Base-by-base conservation (phyloP, 495 filamentous ascomycete genomes). In the Penicillium chermesinum region DNA sequence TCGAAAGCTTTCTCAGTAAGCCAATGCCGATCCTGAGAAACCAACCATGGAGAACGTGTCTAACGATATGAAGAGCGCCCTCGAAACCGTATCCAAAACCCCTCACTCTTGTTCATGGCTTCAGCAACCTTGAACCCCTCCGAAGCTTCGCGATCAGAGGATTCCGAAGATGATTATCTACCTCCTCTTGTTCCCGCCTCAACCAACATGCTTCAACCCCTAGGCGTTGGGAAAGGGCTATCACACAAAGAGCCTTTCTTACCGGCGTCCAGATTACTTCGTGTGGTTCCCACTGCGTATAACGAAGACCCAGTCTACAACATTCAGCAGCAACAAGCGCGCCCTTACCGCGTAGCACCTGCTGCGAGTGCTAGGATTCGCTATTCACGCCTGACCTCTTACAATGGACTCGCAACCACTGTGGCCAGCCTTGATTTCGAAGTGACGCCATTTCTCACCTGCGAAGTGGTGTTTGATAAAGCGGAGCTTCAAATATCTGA, bases 351-450 rank as follows among this genome's bases (percentile, higher is more conserved):
- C 46, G 80, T 91, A 46, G 85, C 83, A 38, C 89, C 91, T 12
- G 83, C 86, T 3, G 81, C 91, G n/a, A 88, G 89, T 63, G 86
- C 88, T 18, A 81, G 88, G 20, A 82, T 96, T 40, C 77, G 88
- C 22, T 95, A 94, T 62, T 83, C 88, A 6, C 79, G 83, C 47
- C 72, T 85, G 19, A 86, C 83, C 49, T 78, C 80, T 7, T 76
- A 77, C 6, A 76, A 82, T 16, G 73, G 78, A 12, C 81, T 77
- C 48, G 74, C 82, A n/a, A 76, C 81, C 17, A 75, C 91, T 0
- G 78, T 94, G 38, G 90, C 91, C 16, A 85, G 86, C 41, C 74
- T 96, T 14, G 90, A 95, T 63, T 72, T 95, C 41, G 91, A 96
- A 64, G 84, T 94, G 44, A 91, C 88, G 0, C 83, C 89, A 16